Evolutionary conservation across 2,329 filamentous ascomycete species (phyloP).

Genomic region (Claviceps purpurea): DNA sequence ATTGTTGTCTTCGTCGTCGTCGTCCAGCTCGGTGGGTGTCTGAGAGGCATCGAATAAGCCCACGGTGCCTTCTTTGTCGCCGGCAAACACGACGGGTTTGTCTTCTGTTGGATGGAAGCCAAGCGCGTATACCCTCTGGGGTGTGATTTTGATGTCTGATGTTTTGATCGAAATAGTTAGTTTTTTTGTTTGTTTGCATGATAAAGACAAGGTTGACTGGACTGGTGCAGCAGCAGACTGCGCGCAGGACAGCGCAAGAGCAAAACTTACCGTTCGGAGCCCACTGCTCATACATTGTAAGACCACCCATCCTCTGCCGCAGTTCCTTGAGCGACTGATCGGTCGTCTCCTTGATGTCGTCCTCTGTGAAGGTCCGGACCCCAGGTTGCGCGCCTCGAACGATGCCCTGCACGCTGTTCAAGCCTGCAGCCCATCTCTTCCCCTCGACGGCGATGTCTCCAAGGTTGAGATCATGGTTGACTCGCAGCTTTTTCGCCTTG

Average conservation of each 20-base stretch:
- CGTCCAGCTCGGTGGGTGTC: conserved; percentile 42
- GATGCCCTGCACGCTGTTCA: conserved; percentile 48
- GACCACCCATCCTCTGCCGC: conserved; percentile 59
- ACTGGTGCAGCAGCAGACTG: too few relatives aligned
- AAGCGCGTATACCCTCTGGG: conserved; percentile 75
- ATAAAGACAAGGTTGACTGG: too few relatives aligned
- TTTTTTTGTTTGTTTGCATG: too few relatives aligned
- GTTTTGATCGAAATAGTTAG: too few relatives aligned
- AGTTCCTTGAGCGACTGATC: conserved; percentile 63
- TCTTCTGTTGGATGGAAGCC: conserved; percentile 77
- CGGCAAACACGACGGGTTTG: conserved; percentile 82
- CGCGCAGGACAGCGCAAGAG: not conserved
- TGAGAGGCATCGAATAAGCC: conserved; percentile 87
- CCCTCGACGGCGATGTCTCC: conserved; percentile 70
- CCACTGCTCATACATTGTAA: conserved; percentile 75
- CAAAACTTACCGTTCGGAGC: conserved; percentile 52
- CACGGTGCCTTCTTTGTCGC: conserved; percentile 83
- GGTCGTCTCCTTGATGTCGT: conserved; percentile 66
- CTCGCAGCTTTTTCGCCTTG: conserved; percentile 44
- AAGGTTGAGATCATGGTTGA: conserved; percentile 50
- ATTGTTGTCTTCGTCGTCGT: conserved; percentile 48
- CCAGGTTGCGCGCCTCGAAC: conserved; percentile 62
- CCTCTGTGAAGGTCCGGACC: conserved; percentile 71
- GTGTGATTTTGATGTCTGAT: conserved; percentile 77
- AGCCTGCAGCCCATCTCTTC: conserved; percentile 56